phyloP scores from a whole-genome alignment of 305 asterid genomes.

The Solanum chacoense region DNA sequence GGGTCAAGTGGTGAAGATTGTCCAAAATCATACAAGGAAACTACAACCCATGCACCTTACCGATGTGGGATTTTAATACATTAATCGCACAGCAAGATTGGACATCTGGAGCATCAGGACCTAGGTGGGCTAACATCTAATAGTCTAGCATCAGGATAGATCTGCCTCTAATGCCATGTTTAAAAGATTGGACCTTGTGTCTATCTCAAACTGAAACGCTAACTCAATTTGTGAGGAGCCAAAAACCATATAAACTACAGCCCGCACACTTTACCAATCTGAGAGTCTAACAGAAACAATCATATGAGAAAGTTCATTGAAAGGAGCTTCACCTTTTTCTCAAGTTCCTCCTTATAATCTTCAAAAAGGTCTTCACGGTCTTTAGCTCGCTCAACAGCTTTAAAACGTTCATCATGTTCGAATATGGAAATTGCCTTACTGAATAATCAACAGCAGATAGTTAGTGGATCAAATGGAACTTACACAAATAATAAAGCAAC shows the following conservation, averaged over 20 bases:
- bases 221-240: neutral
- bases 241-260: neutral
- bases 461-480: slow-evolving; percentile 7
- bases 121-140: neutral
- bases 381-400: slow-evolving; percentile 66
- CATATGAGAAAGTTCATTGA: neutral
- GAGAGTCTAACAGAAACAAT: neutral
- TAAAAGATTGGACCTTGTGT: neutral
- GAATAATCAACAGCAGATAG: slow-evolving; percentile 18
- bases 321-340: slow-evolving; percentile 50
- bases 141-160: neutral
- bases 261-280: neutral
- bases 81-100: neutral
- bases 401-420: slow-evolving; percentile 79
- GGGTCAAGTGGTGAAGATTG: neutral
- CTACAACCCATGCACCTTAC: neutral
- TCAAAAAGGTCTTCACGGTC: slow-evolving; percentile 87
- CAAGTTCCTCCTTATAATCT: slow-evolving; percentile 61
- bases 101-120: neutral
- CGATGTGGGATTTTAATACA: neutral
- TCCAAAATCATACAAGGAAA: neutral
- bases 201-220: neutral
- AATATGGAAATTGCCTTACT: slow-evolving; percentile 64
- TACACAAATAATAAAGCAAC: neutral
- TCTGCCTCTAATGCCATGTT: neutral